phyloP scores from a whole-genome alignment of 2,329 filamentous ascomycete species.

The Trichoderma guizhouense region DNA sequence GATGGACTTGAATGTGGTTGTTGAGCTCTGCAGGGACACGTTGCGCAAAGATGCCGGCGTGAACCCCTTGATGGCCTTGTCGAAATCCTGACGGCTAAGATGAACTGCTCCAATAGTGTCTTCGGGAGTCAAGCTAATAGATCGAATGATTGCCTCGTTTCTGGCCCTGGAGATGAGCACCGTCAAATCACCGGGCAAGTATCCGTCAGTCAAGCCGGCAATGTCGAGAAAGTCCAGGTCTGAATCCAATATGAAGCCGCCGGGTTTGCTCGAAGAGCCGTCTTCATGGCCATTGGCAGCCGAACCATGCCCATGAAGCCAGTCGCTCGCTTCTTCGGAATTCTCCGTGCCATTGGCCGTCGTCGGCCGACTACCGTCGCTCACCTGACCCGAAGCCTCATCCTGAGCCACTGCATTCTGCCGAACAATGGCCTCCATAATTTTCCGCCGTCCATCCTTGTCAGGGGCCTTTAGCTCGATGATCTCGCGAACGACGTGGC shows the following conservation, averaged over 20 bases:
- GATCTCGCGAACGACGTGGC: slow-evolving; percentile 90
- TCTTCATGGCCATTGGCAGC: slow-evolving; percentile 46
- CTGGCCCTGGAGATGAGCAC: slow-evolving; percentile 82
- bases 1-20: slow-evolving; percentile 88
- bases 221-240: slow-evolving; percentile 89
- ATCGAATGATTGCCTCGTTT: slow-evolving; percentile 88
- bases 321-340: slow-evolving; percentile 58
- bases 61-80: slow-evolving; percentile 82
- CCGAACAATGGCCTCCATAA: slow-evolving; percentile 75
- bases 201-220: slow-evolving; percentile 91
- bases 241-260: slow-evolving; percentile 69
- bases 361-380: slow-evolving; percentile 52
- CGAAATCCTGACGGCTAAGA: slow-evolving; percentile 73
- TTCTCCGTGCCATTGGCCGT: slow-evolving; percentile 51
- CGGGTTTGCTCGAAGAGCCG: slow-evolving; percentile 34
- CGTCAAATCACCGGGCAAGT: slow-evolving; percentile 92
- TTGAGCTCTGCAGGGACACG: slow-evolving; percentile 88
- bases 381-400: slow-evolving; percentile 35
- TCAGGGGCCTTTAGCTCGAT: slow-evolving; percentile 84
- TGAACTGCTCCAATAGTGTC: slow-evolving; percentile 51
- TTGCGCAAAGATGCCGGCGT: slow-evolving; percentile 93
- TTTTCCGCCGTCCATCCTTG: slow-evolving; percentile 80
- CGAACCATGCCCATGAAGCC: slow-evolving; percentile 72
- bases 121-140: slow-evolving; percentile 55
- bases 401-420: slow-evolving; percentile 45